Percentiles rank a stretch among this genome's conserved stretches.
These are phyloP conservation scores for Ophiosphaerella korrae DNA, from an alignment of 2,329 filamentous ascomycete genomes.

Conservation along the genomic window DNA sequence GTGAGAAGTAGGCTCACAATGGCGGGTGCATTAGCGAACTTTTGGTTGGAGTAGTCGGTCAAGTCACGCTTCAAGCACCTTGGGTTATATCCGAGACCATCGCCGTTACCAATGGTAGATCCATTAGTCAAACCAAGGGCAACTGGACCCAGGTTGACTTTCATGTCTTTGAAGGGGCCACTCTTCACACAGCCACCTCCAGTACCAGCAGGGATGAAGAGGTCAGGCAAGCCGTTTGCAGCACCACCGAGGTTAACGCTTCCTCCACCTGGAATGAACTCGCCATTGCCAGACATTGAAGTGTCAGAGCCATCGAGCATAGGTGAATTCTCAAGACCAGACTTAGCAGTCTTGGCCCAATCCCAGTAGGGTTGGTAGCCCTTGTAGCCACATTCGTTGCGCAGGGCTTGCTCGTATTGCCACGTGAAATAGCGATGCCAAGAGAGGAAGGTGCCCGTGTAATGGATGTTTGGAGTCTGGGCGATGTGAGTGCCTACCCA, in stretches of 20 bases:
- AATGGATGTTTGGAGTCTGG: constrained; percentile 42
- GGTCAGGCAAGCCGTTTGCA: constrained; percentile 20
- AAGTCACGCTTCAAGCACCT: constrained; percentile 35
- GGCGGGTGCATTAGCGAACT: constrained; percentile 27
- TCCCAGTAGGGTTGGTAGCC: constrained; percentile 57
- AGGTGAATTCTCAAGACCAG: constrained; percentile 52
- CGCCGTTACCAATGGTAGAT: constrained; percentile 32
- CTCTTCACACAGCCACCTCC: constrained; percentile 61
- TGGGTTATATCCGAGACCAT: constrained; percentile 22
- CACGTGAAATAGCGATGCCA: constrained; percentile 52
- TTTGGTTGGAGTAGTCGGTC: constrained; percentile 29
- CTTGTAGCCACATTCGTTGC: constrained; percentile 50
- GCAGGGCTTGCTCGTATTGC: constrained; percentile 49
- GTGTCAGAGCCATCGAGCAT: constrained; percentile 62
- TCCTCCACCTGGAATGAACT: constrained; percentile 34
- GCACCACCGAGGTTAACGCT: constrained; percentile 23
- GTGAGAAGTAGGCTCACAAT: constrained; percentile 30
- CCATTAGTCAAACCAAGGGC: constrained; percentile 18
- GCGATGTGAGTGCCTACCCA: constrained; percentile 47
- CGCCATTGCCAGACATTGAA: constrained; percentile 54
- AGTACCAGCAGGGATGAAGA: constrained; percentile 53
- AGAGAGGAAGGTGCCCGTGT: constrained; percentile 35
- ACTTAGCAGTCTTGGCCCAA: constrained; percentile 55
- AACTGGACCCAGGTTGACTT: constrained; percentile 24
- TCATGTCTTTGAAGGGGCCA: constrained; percentile 57